Evolutionary conservation across 495 filamentous ascomycete genomes (phyloP), one percentile per base, ranked within the genome.

Genomic region (Zalerion maritima): DNA sequence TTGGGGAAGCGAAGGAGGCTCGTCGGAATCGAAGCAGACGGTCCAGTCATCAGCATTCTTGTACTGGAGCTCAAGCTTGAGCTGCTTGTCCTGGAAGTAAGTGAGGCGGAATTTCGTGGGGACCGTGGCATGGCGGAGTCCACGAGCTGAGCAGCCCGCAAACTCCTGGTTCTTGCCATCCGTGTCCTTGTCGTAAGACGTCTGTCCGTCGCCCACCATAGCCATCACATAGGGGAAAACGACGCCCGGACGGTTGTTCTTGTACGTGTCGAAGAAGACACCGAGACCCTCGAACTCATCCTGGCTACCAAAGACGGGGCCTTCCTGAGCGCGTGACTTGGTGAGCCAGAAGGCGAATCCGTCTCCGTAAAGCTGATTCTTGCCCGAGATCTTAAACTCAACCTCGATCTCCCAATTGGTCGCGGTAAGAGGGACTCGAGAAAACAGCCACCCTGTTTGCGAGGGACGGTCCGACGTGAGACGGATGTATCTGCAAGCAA

Each of bases 391-490:
- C 52, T 81, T 84, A 62, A 96, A 96, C 42, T 96, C 89, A 23
- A 94, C 70, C 53, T 92, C 82, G 38, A 99, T 84, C 73, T 94
- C 81, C 91, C 91, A 99, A 58, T 99, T 99, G 20, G 91, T 99
- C 12, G 89, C 89, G 13, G 91, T 99, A 38, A 99, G 58, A 27
- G 89, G 89, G 28, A 96, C 79, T 24, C 85, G 70, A 15, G 84
- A 93, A 63, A 85, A 94, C 26, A 96, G 52, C 81, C 81, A 96
- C 42, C 91, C 91, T 42, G 69, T 68, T 53, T 89, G 82, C 40
- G 84, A 89, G 28, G 81, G 79, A 26, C 78, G 75, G 50, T 96
- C 87, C 25, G 84, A 75, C 7, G 85, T 87, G 16, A 99, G 71
- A 39, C 91, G 82, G 34, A 99, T 75, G 52, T 96, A 91, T 55